Evolutionary conservation across 192 early-diverging fungal genomes (phyloP).

Genomic region (Kickxella alabastrina): DNA sequence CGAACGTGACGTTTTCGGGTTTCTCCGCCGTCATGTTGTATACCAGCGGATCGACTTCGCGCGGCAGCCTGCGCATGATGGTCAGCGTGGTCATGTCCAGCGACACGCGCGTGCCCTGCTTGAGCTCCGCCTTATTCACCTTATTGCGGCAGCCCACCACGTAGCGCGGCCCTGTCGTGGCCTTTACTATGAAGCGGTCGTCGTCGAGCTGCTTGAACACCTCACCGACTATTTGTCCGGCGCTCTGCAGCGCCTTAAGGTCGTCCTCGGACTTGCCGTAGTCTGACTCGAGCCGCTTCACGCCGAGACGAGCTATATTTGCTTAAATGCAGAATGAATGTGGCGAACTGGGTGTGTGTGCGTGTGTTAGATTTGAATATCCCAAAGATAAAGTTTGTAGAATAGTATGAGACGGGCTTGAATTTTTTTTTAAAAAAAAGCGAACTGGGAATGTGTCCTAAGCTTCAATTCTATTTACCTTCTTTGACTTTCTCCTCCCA

Average conservation of each 20-base stretch:
- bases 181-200: constrained; percentile 97
- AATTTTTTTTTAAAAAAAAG: too few species aligned
- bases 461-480: constrained; percentile 35
- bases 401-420: too few species aligned
- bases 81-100: constrained; percentile 99
- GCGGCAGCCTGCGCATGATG: constrained; percentile 98
- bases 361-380: too few species aligned
- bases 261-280: constrained; percentile 97
- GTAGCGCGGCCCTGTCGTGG: constrained; percentile 93
- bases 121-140: constrained; percentile 92
- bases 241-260: constrained; percentile 95
- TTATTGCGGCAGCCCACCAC: constrained; percentile 96
- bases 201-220: constrained; percentile 97
- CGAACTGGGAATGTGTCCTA: too few species aligned
- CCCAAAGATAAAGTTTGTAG: too few species aligned
- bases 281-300: constrained; percentile 83
- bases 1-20: constrained; percentile 92
- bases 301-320: constrained; percentile 66
- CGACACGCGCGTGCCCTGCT: constrained; percentile 95
- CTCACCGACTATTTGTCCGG: constrained; percentile 99
- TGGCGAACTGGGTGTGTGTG: too few species aligned
- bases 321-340: not conserved
- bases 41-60: constrained; percentile 98
- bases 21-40: constrained; percentile 99
- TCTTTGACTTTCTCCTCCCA: constrained; percentile 95